Base-by-base conservation (phyloP, 1,284 basidiomycete species). In the Sparassis latifolia region DNA sequence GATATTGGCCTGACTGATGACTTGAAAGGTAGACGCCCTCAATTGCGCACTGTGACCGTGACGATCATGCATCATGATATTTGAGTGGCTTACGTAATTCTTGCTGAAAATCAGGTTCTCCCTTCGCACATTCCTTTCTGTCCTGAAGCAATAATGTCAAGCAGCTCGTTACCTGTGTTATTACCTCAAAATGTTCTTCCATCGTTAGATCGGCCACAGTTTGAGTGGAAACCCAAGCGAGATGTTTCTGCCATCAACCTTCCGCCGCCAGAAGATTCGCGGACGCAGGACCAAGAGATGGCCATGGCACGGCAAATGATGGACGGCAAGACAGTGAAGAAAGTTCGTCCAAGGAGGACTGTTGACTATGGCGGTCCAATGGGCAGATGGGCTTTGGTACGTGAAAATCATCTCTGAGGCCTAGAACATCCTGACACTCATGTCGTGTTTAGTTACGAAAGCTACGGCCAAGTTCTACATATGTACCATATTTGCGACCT, bases 341-440 rank as follows among this genome's bases (percentile, higher is more conserved):
- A 94, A 71, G 93, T 92, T 50, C 79, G 93, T 58, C 94, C 96
- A 27, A 74, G 96, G 53, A 73, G 93, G 66, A 98, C 96, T 10
- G 92, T 98, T 10, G 96, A 98, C 69, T 97, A 94, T 64, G 89
- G 89, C 60, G 92, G 92, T 30, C 84, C 85, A 2, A 76, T 96
- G 65, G 88, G 89, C 12, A 78, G 90, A 55, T 96, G 88, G 89
- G 69, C 76, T 47, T 67, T 92, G 71, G 92, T 94, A 62, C 56
- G 87, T 74, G 3, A n/a, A 31, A 28, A 5, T 43, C 2, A 10
- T 4, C 9, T 10, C 10, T 3, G 9, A 3, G 10, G 4, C 27
- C 5, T 30, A 48, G 3, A 31, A 7, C 10, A 28, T 31, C 32
- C 33, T 6, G 37, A 33, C 10, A 27, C 33, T 42, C 6, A 28